Conservation (phyloP, 495 filamentous ascomycete species). For the Articulospora tetracladia region DNA sequence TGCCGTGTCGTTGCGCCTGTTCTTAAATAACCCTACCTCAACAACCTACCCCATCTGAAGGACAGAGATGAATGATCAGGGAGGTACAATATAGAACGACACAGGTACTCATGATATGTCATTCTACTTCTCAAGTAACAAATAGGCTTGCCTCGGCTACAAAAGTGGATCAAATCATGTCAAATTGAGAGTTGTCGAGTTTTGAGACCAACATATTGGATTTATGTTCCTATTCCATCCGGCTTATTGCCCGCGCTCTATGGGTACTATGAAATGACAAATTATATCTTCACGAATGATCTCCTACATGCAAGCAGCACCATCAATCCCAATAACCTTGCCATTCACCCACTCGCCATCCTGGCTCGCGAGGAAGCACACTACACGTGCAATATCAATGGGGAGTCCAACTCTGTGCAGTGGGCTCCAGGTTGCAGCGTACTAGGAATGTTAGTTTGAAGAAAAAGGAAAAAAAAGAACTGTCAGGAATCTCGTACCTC, state of each 20-base stretch:
- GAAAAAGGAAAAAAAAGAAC: not conserved
- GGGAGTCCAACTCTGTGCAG: conserved; percentile 53
- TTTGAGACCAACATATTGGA: too few relatives aligned
- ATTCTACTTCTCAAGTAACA: too few relatives aligned
- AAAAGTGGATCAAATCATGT: too few relatives aligned
- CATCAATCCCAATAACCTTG: conserved; percentile 26
- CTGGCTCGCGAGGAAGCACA: conserved; percentile 45
- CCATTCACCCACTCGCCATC: conserved; percentile 64
- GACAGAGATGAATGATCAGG: too few relatives aligned
- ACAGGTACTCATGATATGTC: too few relatives aligned
- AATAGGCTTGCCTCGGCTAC: too few relatives aligned
- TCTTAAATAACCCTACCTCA: too few relatives aligned
- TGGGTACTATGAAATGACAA: not conserved
- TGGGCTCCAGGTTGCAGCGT: conserved; percentile 31
- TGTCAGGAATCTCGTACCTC: conserved; percentile 22
- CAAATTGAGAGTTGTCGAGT: too few relatives aligned
- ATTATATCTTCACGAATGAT: not conserved
- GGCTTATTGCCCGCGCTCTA: not conserved
- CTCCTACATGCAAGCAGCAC: conserved; percentile 11
- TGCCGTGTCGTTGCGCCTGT: too few relatives aligned
- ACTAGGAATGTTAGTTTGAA: conserved; percentile 1
- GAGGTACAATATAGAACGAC: too few relatives aligned
- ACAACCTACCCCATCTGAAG: too few relatives aligned
- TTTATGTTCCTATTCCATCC: not conserved
- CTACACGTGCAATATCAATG: conserved; percentile 46